phyloP scores from a whole-genome alignment of 495 filamentous ascomycete genomes.

The Aspergillus sparsus region DNA sequence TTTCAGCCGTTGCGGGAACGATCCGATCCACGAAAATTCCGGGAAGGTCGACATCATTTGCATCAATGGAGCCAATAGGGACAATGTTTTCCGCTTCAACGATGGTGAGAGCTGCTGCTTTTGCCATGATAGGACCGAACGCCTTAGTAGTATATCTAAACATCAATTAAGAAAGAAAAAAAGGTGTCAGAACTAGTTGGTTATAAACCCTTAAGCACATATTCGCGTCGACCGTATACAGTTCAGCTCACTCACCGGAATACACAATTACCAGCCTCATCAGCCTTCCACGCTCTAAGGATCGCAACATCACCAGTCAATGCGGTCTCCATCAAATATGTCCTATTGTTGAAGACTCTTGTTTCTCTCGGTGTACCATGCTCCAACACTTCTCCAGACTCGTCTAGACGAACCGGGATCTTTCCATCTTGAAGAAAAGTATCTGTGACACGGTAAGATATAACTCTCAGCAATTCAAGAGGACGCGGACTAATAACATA shows the following conservation, averaged over 20 bases:
- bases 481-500: slow-evolving; percentile 14
- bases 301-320: slow-evolving; percentile 88
- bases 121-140: slow-evolving; percentile 88
- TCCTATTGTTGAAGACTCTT: slow-evolving; percentile 80
- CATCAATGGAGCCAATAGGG: slow-evolving; percentile 74
- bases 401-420: slow-evolving; percentile 73
- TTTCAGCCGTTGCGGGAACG: slow-evolving; percentile 70
- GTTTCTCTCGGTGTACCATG: slow-evolving; percentile 77
- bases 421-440: slow-evolving; percentile 85
- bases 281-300: slow-evolving; percentile 82
- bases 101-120: slow-evolving; percentile 82
- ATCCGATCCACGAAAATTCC: slow-evolving; percentile 89
- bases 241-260: slow-evolving; percentile 61
- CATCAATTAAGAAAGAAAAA: too few species aligned
- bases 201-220: too few species aligned
- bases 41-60: slow-evolving; percentile 78
- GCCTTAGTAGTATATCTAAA: slow-evolving; percentile 51
- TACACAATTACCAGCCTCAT: slow-evolving; percentile 84
- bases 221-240: too few species aligned
- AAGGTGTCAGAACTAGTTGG: too few species aligned
- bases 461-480: neutral
- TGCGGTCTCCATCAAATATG: slow-evolving; percentile 80
- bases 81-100: slow-evolving; percentile 94
- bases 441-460: slow-evolving; percentile 24
- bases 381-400: slow-evolving; percentile 69